phyloP scores from a whole-genome alignment of 192 early-diverging fungal genomes.

The Cladochytrium replicatum region DNA sequence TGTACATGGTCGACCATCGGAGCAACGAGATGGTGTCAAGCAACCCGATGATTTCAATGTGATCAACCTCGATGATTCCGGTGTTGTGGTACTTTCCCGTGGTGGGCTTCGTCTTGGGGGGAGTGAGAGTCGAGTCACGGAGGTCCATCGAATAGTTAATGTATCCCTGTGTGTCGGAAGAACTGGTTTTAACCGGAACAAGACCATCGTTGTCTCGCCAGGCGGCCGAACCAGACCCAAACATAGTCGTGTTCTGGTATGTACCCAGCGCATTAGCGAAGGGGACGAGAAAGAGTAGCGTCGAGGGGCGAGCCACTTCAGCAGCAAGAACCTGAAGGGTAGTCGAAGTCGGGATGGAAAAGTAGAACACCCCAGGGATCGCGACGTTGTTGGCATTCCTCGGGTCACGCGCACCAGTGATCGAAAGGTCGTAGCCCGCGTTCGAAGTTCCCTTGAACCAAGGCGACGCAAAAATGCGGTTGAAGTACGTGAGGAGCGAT shows the following conservation, averaged over 20 bases:
- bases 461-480: slow-evolving; percentile 3
- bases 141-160: slow-evolving; percentile 5
- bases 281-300: slow-evolving; percentile 3
- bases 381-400: slow-evolving; percentile 7
- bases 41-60: no score
- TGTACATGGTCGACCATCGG: no score
- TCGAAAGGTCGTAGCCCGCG: slow-evolving; percentile 12
- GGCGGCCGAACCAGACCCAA: background rate
- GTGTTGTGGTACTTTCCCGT: no score
- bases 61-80: no score
- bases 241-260: slow-evolving; percentile 6
- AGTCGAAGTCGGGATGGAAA: slow-evolving; percentile 5
- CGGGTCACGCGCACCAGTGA: background rate
- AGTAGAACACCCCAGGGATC: slow-evolving; percentile 9
- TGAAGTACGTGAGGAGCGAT: background rate
- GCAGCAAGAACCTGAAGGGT: background rate
- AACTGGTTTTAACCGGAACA: slow-evolving; percentile 4
- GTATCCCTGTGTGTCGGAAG: slow-evolving; percentile 8
- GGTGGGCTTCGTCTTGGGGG: no score
- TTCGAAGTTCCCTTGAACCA: slow-evolving; percentile 9
- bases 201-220: slow-evolving; percentile 19
- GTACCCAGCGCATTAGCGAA: slow-evolving; percentile 7
- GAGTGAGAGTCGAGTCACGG: no score
- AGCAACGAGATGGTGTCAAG: no score
- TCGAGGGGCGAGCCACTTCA: background rate